Conservation (phyloP, 1,139 yeast species). For the Scheffersomyces parashehatae region DNA sequence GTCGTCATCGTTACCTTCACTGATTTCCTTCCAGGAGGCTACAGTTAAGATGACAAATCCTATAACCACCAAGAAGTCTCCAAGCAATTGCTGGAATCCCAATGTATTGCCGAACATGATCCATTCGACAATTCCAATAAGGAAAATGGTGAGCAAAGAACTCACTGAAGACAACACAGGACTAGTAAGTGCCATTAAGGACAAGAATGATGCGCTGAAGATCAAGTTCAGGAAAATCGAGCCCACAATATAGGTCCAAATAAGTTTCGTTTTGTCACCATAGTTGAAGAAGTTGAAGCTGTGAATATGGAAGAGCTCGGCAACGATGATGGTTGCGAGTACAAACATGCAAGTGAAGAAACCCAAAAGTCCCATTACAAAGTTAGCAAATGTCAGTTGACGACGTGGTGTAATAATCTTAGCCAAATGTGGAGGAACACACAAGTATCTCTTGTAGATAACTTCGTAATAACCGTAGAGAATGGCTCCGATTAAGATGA, state of each 20-base stretch:
- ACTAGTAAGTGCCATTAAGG: slow-evolving; percentile 80
- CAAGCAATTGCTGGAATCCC: slow-evolving; percentile 50
- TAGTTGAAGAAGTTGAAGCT: slow-evolving; percentile 55
- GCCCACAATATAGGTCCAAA: slow-evolving; percentile 48
- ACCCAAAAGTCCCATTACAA: slow-evolving; percentile 59
- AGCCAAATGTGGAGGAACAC: slow-evolving; percentile 64
- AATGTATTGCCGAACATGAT: slow-evolving; percentile 59
- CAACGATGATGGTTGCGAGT: slow-evolving; percentile 49
- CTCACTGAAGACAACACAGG: slow-evolving; percentile 87
- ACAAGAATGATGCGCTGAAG: slow-evolving; percentile 72
- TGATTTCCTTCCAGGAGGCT: slow-evolving; percentile 75
- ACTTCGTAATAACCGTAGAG: slow-evolving; percentile 86
- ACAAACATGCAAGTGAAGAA: slow-evolving; percentile 53
- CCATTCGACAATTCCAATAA: slow-evolving; percentile 83
- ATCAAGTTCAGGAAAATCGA: slow-evolving; percentile 63
- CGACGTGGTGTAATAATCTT: slow-evolving; percentile 47
- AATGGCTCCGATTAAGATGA: slow-evolving; percentile 77
- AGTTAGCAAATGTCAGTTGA: slow-evolving; percentile 50
- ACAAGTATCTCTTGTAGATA: slow-evolving; percentile 69
- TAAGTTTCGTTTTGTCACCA: slow-evolving; percentile 34
- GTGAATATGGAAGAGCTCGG: slow-evolving; percentile 59
- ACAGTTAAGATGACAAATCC: slow-evolving; percentile 72
- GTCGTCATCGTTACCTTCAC: slow-evolving; percentile 65
- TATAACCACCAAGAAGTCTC: slow-evolving; percentile 57
- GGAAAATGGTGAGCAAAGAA: slow-evolving; percentile 71